Evolutionary conservation across 805 yeast genomes (phyloP).

Genomic region (Yarrowia keelungensis): DNA sequence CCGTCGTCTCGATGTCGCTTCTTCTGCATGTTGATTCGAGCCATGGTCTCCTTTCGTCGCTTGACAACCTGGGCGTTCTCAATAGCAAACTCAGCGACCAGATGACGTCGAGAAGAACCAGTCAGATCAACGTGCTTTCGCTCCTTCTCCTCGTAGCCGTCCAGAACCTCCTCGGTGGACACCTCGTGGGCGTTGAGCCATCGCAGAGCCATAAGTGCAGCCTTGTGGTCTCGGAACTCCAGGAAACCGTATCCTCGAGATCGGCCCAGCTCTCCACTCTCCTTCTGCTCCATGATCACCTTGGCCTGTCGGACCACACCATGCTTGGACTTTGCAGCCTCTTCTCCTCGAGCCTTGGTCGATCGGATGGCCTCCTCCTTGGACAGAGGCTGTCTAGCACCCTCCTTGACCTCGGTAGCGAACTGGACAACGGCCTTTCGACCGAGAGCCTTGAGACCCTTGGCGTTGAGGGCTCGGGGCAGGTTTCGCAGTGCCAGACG

Average conservation of each 20-base stretch:
- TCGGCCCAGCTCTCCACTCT: constrained; percentile 84
- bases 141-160: constrained; percentile 44
- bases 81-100: constrained; percentile 93
- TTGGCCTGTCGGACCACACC: constrained; percentile 96
- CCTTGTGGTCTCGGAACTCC: constrained; percentile 88
- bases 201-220: constrained; percentile 94
- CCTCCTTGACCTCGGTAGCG: constrained; percentile 84
- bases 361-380: constrained; percentile 90
- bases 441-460: constrained; percentile 87
- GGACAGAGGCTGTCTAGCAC: constrained; percentile 78
- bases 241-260: constrained; percentile 97
- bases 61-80: constrained; percentile 94
- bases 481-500: constrained; percentile 93
- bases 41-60: constrained; percentile 72
- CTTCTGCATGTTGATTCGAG: constrained; percentile 43
- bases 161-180: constrained; percentile 64
- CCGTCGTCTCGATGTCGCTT: constrained; percentile 40
- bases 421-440: constrained; percentile 94
- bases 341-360: constrained; percentile 56
- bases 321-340: constrained; percentile 66
- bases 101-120: constrained; percentile 65
- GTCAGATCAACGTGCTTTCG: constrained; percentile 42
- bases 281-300: constrained; percentile 90
- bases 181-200: constrained; percentile 96
- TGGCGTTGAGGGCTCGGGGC: constrained; percentile 90